A percentile compares a stretch with the other conserved stretches of the same genome.
Conservation (phyloP, 192 early-diverging fungal genomes). For the Pilobolus umbonatus region DNA sequence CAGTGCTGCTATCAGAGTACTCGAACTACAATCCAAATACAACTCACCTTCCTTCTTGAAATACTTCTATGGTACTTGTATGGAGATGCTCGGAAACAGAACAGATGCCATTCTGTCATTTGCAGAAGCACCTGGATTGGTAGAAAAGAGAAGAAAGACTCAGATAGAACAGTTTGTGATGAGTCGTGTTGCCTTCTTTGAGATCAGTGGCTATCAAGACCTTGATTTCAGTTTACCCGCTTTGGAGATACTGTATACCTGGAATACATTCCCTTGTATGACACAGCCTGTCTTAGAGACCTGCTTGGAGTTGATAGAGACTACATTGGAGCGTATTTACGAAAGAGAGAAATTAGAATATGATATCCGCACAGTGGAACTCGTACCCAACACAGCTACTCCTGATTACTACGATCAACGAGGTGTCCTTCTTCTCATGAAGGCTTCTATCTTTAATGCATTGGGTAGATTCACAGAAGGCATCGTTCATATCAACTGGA, state of each 20-base stretch:
- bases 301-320: slow-evolving; percentile 20
- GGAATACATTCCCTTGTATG: slow-evolving; percentile 43
- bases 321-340: slow-evolving; percentile 24
- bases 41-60: slow-evolving; percentile 44
- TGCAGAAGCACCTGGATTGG: slow-evolving; percentile 33
- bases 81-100: slow-evolving; percentile 53
- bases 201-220: slow-evolving; percentile 40
- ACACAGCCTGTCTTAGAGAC: slow-evolving; percentile 22
- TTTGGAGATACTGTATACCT: slow-evolving; percentile 44
- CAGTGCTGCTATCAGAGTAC: slow-evolving; percentile 28
- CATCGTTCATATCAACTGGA: slow-evolving; percentile 42
- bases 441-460: slow-evolving; percentile 41
- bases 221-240: slow-evolving; percentile 36
- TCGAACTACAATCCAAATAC: slow-evolving; percentile 40
- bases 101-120: slow-evolving; percentile 69
- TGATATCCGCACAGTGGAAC: slow-evolving; percentile 19
- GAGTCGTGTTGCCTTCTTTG: slow-evolving; percentile 39
- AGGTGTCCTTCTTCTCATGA: slow-evolving; percentile 41
- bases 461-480: slow-evolving; percentile 33
- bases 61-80: slow-evolving; percentile 39
- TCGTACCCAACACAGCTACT: slow-evolving; percentile 13
- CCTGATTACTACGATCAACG: slow-evolving; percentile 33
- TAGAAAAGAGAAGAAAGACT: slow-evolving; percentile 35
- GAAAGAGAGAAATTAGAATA: slow-evolving; percentile 28
- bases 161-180: slow-evolving; percentile 43